phyloP scores from a whole-genome alignment of 257 asterid species.

The Solanum chiquidenum region DNA sequence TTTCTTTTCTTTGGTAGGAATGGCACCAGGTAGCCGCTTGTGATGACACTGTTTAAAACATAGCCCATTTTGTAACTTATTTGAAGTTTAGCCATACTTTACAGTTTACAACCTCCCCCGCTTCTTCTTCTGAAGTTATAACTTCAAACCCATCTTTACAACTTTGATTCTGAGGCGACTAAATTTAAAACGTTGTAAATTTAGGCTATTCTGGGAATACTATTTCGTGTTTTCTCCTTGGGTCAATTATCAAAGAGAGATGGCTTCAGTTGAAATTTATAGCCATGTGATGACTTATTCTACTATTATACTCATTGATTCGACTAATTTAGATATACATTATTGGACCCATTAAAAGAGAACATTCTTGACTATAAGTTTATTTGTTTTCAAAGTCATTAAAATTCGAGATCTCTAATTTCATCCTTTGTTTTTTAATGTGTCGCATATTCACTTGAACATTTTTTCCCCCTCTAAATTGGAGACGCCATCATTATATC shows the following conservation, averaged over 20 bases:
- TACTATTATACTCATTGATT: neutral
- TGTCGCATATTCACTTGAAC: neutral
- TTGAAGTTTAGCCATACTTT: neutral
- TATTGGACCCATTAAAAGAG: neutral
- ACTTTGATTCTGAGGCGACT: neutral
- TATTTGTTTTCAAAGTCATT: neutral
- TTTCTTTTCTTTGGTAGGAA: neutral
- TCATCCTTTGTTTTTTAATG: neutral
- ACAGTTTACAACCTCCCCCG: neutral
- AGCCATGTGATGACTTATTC: neutral
- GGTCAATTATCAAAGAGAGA: neutral
- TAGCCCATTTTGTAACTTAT: neutral
- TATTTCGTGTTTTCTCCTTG: neutral
- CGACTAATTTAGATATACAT: neutral
- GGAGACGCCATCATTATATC: neutral
- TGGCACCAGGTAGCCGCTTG: neutral
- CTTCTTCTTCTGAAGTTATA: neutral
- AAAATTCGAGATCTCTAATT: neutral
- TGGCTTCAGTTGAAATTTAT: neutral
- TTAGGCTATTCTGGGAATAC: neutral
- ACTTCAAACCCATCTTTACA: neutral
- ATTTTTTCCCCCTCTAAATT: neutral
- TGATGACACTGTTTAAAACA: neutral
- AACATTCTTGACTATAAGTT: neutral
- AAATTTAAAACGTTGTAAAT: neutral